These are phyloP conservation scores for Colletotrichum sp. DNA, from an alignment of 2,329 filamentous ascomycete species.

Conservation along the genomic window DNA sequence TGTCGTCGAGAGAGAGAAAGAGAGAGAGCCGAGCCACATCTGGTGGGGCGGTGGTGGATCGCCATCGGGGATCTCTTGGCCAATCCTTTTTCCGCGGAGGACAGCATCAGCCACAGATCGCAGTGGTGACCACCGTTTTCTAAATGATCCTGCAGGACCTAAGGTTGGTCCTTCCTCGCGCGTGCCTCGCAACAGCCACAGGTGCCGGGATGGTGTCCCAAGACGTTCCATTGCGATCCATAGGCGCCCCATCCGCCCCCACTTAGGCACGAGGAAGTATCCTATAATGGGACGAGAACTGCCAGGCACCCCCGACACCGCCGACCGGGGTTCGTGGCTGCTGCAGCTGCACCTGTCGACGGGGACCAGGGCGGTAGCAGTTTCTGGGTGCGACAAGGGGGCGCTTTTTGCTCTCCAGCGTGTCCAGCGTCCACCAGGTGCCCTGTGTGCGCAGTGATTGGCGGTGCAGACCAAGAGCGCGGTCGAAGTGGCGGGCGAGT, in stretches of 20 bases:
- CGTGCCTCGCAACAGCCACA: not conserved
- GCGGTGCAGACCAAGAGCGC: not conserved
- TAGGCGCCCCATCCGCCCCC: not conserved
- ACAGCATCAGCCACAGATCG: not conserved
- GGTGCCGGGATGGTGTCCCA: not conserved
- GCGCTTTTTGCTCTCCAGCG: not conserved
- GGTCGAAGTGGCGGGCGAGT: not conserved
- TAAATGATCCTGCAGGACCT: not conserved
- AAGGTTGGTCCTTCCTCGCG: not conserved
- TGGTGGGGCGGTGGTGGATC: not conserved
- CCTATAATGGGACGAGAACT: not conserved
- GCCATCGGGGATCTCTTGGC: not conserved
- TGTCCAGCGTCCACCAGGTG: not conserved
- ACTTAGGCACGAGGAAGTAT: constrained; percentile 8
- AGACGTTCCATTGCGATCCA: not conserved
- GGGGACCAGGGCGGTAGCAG: not conserved
- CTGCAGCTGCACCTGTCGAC: not conserved
- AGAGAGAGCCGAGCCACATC: not conserved
- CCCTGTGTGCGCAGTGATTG: not conserved
- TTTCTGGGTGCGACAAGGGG: not conserved
- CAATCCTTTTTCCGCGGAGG: not conserved
- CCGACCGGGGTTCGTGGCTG: not conserved
- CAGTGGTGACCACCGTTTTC: not conserved
- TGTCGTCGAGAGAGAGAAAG: not conserved
- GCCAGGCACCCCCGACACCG: not conserved